Percentiles rank a stretch among this genome's conserved stretches.
Evolutionary conservation across 2,329 filamentous ascomycete genomes (phyloP).

Genomic region (Decorospora gaudefroyi): DNA sequence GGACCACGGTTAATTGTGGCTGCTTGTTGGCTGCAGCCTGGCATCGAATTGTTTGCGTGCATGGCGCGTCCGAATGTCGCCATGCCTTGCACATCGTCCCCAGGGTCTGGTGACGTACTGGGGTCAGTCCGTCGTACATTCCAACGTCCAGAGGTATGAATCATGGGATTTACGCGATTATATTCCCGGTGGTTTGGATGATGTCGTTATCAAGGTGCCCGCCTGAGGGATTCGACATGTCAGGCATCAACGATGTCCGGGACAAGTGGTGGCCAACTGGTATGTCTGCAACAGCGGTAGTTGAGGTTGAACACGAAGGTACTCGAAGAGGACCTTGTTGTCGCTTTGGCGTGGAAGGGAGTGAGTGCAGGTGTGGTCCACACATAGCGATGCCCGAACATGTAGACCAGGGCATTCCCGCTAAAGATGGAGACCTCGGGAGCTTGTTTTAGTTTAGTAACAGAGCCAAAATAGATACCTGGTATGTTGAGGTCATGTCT

Average conservation of each 20-base stretch:
- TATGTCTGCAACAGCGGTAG: not conserved
- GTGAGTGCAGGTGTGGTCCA: slow-evolving; percentile 3
- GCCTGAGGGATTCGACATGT: not conserved
- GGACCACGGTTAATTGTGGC: slow-evolving; percentile 38
- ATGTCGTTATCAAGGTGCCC: slow-evolving; percentile 20
- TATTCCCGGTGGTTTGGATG: slow-evolving; percentile 20
- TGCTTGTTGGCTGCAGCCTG: slow-evolving; percentile 26
- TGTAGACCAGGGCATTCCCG: slow-evolving; percentile 9
- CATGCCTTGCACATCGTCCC: slow-evolving; percentile 27
- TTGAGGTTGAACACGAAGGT: slow-evolving; percentile 4
- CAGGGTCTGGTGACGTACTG: slow-evolving; percentile 36
- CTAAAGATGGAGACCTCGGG: slow-evolving; percentile 17
- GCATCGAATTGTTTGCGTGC: slow-evolving; percentile 20
- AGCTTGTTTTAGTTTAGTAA: slow-evolving; percentile 31
- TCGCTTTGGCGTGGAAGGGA: slow-evolving; percentile 9
- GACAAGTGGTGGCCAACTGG: not conserved
- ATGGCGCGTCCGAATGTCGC: slow-evolving; percentile 32
- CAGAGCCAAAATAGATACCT: slow-evolving; percentile 25
- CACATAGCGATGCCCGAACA: slow-evolving; percentile 4
- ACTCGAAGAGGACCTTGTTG: not conserved
- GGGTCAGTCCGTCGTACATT: slow-evolving; percentile 26
- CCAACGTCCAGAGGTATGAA: slow-evolving; percentile 22
- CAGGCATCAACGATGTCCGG: not conserved
- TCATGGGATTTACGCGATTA: slow-evolving; percentile 29
- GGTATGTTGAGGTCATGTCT: too few relatives aligned